phyloP scores from a whole-genome alignment of 176 grass and related monocot genomes.

The Aegilops tauschii region DNA sequence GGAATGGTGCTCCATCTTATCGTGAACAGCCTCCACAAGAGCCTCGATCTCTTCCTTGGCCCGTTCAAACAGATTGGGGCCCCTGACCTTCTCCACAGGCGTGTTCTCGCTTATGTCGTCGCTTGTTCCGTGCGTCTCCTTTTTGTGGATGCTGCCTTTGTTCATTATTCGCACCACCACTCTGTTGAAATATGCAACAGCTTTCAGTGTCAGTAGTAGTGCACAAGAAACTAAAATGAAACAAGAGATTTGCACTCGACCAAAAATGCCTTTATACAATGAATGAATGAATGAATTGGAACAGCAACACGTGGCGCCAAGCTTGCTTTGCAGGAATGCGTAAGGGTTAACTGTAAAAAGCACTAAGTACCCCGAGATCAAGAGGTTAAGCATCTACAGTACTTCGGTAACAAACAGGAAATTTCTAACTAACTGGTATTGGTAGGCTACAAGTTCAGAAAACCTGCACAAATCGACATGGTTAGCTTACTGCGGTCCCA shows the following conservation, averaged over 20 bases:
- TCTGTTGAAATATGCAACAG: background rate
- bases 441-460: background rate
- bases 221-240: background rate
- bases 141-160: conserved; percentile 45
- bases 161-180: background rate
- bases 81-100: conserved; percentile 54
- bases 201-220: background rate
- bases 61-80: conserved; percentile 61
- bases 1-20: conserved; percentile 50
- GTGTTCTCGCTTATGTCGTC: conserved; percentile 45
- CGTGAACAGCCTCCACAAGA: conserved; percentile 40
- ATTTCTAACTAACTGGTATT: background rate
- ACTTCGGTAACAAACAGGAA: background rate
- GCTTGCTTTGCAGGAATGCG: background rate
- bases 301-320: background rate
- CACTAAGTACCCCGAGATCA: background rate
- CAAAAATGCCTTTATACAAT: background rate
- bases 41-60: conserved; percentile 84
- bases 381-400: background rate
- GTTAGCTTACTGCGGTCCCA: background rate
- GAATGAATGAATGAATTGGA: background rate
- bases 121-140: conserved; percentile 69
- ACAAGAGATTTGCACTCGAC: background rate
- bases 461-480: background rate
- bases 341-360: background rate